A percentile compares a stretch with the other conserved stretches of the same genome.
Conservation (phyloP, 305 asterid species). For the Euphrasia arctica region DNA sequence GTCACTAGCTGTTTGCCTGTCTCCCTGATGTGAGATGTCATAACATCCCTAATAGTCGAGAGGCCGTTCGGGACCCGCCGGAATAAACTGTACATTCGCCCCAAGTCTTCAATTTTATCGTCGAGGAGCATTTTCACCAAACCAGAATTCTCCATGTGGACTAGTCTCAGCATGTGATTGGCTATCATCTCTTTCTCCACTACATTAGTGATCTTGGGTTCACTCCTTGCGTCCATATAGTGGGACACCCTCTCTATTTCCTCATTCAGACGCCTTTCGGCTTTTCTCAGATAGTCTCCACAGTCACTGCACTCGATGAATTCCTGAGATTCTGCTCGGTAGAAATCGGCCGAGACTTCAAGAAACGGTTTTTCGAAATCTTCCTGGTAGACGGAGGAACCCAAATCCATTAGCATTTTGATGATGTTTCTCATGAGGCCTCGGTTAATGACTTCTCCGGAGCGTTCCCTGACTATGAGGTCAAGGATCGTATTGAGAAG, state of each 20-base stretch:
- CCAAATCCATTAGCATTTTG: constrained; percentile 58
- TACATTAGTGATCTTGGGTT: constrained; percentile 41
- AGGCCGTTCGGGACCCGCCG: constrained; percentile 42
- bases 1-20: constrained; percentile 51
- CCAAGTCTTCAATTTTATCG: constrained; percentile 45
- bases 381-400: constrained; percentile 47
- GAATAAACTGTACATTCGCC: constrained; percentile 49
- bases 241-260: constrained; percentile 56
- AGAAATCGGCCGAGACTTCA: constrained; percentile 47
- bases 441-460: constrained; percentile 50
- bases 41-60: constrained; percentile 37
- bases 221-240: constrained; percentile 46
- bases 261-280: constrained; percentile 53
- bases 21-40: constrained; percentile 48
- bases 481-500: constrained; percentile 46
- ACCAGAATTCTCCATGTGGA: constrained; percentile 57
- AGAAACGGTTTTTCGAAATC: constrained; percentile 60
- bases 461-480: constrained; percentile 38
- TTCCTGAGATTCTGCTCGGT: constrained; percentile 51
- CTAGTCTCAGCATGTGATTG: constrained; percentile 51
- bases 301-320: constrained; percentile 55
- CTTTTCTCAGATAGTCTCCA: constrained; percentile 50
- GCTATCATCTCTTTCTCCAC: constrained; percentile 64
- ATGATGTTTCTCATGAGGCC: constrained; percentile 53
- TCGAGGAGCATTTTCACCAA: constrained; percentile 48